These are phyloP conservation scores for Scolecobasidium constrictum DNA, from an alignment of 2,329 filamentous ascomycete genomes.

Conservation along the genomic window DNA sequence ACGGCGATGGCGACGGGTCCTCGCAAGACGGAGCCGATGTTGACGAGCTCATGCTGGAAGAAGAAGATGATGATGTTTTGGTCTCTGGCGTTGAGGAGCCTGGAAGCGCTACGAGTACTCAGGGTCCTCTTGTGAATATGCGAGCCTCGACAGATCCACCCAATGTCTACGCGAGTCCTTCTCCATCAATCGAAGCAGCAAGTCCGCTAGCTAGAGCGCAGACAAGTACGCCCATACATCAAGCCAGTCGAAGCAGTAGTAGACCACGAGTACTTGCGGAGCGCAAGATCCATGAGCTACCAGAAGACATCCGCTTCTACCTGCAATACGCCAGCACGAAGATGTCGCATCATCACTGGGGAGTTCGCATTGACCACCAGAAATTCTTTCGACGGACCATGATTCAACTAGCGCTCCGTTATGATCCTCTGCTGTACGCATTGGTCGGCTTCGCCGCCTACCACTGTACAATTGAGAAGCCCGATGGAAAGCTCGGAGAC, in stretches of 20 bases:
- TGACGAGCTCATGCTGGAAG: slow-evolving; percentile 30
- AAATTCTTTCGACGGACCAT: slow-evolving; percentile 66
- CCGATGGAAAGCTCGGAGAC: slow-evolving; percentile 62
- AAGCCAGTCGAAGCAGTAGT: background rate
- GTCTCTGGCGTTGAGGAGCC: slow-evolving; percentile 5
- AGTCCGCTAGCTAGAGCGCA: slow-evolving; percentile 2
- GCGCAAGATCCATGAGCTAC: slow-evolving; percentile 29
- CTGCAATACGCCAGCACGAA: slow-evolving; percentile 68
- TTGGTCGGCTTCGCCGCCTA: slow-evolving; percentile 84
- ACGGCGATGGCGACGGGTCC: slow-evolving; percentile 35
- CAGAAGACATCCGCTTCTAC: slow-evolving; percentile 65
- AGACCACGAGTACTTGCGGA: background rate
- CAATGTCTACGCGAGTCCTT: slow-evolving; percentile 36
- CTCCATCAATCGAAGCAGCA: slow-evolving; percentile 41
- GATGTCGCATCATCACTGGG: slow-evolving; percentile 74
- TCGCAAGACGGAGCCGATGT: slow-evolving; percentile 39
- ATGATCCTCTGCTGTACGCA: slow-evolving; percentile 76
- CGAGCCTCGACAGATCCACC: slow-evolving; percentile 17
- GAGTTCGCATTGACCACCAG: slow-evolving; percentile 57
- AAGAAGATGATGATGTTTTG: slow-evolving; percentile 28
- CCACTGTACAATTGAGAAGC: slow-evolving; percentile 61
- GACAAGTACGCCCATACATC: background rate
- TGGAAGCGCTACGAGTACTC: slow-evolving; percentile 5
- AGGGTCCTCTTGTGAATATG: slow-evolving; percentile 5
- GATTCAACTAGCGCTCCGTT: slow-evolving; percentile 59